These are phyloP conservation scores for Carex kokanica DNA, from an alignment of 176 grass and related monocot genomes.

Conservation along the genomic window DNA sequence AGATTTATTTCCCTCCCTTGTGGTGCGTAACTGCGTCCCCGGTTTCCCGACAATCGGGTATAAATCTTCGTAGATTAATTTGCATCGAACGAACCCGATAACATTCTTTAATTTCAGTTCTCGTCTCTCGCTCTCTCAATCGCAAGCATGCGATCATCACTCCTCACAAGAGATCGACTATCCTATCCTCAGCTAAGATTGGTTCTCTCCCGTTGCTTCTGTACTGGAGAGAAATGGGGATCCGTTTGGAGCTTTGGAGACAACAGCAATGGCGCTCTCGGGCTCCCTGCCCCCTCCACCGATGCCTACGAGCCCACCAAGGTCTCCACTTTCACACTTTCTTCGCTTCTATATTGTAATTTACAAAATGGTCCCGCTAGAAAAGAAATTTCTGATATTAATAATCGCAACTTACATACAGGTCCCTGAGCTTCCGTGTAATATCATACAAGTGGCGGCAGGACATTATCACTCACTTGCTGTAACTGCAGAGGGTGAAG, in stretches of 20 bases:
- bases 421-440: conserved; percentile 52
- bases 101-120: neutral
- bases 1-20: neutral
- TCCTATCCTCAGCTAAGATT: conserved; percentile 20
- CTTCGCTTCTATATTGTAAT: neutral
- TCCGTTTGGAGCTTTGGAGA: conserved; percentile 74
- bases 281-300: conserved; percentile 33
- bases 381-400: neutral
- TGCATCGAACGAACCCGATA: neutral
- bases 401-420: neutral
- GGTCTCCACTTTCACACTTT: neutral
- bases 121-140: neutral
- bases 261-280: conserved; percentile 68
- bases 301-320: conserved; percentile 55
- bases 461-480: conserved; percentile 94
- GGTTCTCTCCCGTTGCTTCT: conserved; percentile 30
- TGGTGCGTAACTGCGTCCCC: neutral
- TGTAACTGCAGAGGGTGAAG: conserved; percentile 43
- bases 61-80: neutral
- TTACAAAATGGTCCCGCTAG: neutral
- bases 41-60: neutral
- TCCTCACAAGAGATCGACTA: neutral
- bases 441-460: conserved; percentile 33
- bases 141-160: conserved; percentile 5
- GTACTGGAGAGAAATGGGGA: conserved; percentile 16